Evolutionary conservation across 225 moss, liverwort and hornwort species (phyloP), one percentile per base, ranked within the genome.

Genomic region (Physcomitrellopsis africana): DNA sequence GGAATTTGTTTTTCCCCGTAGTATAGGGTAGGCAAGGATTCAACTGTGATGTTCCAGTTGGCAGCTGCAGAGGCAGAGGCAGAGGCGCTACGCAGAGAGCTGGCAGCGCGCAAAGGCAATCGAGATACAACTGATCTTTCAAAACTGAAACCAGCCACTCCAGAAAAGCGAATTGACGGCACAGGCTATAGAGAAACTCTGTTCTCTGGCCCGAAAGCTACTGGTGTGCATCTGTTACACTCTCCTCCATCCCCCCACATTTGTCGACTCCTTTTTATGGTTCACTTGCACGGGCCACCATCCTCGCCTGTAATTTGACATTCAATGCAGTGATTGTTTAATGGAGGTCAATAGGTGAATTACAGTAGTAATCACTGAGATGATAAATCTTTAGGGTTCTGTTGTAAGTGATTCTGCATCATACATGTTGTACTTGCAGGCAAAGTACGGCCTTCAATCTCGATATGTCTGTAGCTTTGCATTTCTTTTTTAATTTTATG

Each of bases 1-100:
- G 42, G 70, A 79, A 54, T 43, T 18, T 51, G 60, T 26, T 60
- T 65, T 60, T 73, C 16, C 22, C 53, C 63, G 11, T 79, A 49
- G 71, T 71, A 75, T 58, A 69, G 65, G 69, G 55, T 69, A 49
- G 22, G 57, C 65, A 78, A 73, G 81, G 77, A 84, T 80, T 92
- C 83, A 92, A 86, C 78, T 75, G 78, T 89, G 91, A 82, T 91
- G 80, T 85, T 85, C 89, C 94, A 99, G 94, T 92, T 99, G 90
- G 97, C 97, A 93, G 97, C 93, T 87, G 97, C 94, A 84, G 97
- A 99, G 90, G 99, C 95, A 14, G 99, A 95, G 80, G 93, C 95
- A 73, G 90, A 92, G 68, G 92, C 90, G 58, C 65, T 99, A 66
- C 94, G 91, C 61, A 95, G 86, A 74, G 99, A 99, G 72, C 80